phyloP scores from a whole-genome alignment of 306 rosid genomes.

The Trifolium dubium region DNA sequence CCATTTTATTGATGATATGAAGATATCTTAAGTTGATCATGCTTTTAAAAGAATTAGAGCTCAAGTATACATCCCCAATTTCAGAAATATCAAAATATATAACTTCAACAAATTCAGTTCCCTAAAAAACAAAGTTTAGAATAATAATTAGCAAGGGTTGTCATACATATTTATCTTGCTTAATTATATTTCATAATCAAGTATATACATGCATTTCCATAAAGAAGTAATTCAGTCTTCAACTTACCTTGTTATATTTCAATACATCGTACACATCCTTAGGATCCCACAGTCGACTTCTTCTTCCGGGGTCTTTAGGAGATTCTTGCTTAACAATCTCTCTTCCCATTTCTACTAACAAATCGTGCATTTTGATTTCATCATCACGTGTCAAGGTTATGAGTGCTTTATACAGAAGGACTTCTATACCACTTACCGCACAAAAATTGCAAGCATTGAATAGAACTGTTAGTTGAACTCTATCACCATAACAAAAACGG shows the following conservation, averaged over 20 bases:
- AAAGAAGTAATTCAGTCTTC: neutral
- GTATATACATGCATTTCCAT: neutral
- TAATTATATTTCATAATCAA: neutral
- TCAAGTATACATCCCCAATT: neutral
- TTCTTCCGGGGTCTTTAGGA: conserved; percentile 15
- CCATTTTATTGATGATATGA: too few relatives aligned
- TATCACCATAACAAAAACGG: too few relatives aligned
- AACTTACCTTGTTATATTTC: conserved; percentile 18
- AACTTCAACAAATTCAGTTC: conserved; percentile 14
- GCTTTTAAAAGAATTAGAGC: neutral
- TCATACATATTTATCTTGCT: neutral
- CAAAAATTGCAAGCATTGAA: neutral
- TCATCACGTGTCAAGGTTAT: neutral
- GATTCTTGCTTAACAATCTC: conserved; percentile 37
- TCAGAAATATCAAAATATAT: neutral
- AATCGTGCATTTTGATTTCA: neutral
- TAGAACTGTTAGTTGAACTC: neutral
- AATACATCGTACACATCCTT: conserved; percentile 2
- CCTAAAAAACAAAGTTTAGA: conserved; percentile 7
- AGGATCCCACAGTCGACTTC: conserved; percentile 41
- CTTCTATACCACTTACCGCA: conserved; percentile 1
- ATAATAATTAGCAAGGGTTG: neutral
- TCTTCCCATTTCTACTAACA: conserved; percentile 22
- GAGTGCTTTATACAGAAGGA: conserved; percentile 33
- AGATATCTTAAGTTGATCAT: conserved; percentile 17